Base-by-base conservation (phyloP, 2,329 filamentous ascomycete genomes). In the Fusarium pseudograminearum region DNA sequence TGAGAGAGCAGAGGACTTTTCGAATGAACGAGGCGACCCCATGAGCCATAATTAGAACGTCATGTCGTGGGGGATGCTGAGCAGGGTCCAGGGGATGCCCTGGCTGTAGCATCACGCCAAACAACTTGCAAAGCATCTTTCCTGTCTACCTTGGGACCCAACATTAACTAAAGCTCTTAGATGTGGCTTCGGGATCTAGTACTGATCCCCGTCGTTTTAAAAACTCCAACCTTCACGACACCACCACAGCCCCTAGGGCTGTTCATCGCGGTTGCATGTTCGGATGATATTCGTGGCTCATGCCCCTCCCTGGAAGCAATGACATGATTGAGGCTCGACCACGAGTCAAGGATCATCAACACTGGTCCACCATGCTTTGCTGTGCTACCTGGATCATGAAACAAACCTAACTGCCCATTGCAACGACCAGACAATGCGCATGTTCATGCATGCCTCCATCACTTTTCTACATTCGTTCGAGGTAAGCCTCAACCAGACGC, bases 141-240 rank as follows among this genome's bases (percentile, higher is more conserved):
- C 3, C n/a, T 10, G n/a, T 5, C 28, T 5, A 45, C 15, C 12
- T 38, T 34, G 11, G 24, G 18, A 5, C 11, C 20, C 24, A 51
- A 22, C 15, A 52, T 53, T 18, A 8, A 44, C 41, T 44, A 16
- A 14, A 31, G 33, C 18, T 26, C 26, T 22, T 47, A n/a, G 31
- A 33, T 38, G 54, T 65, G 36, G 61, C 61, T 66, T 65, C 62
- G 47, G 61, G 61, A 61, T 38, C 42, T 65, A 65, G 44, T 48
- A 65, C 12, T 61, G 41, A 45, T 5, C 22, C 38, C 45, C 52
- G 52, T 36, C 22, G 22, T 20, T 28, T 15, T 15, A 44, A 30
- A 44, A 30, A 4, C 22, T 4, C 14, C 22, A 44, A 31, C 14
- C 5, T 22, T n/a, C 18, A 28, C 46, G 20, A 12, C 20, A 46